phyloP scores from a whole-genome alignment of 2,329 filamentous ascomycete genomes.

The Trichoderma cornu-damae region DNA sequence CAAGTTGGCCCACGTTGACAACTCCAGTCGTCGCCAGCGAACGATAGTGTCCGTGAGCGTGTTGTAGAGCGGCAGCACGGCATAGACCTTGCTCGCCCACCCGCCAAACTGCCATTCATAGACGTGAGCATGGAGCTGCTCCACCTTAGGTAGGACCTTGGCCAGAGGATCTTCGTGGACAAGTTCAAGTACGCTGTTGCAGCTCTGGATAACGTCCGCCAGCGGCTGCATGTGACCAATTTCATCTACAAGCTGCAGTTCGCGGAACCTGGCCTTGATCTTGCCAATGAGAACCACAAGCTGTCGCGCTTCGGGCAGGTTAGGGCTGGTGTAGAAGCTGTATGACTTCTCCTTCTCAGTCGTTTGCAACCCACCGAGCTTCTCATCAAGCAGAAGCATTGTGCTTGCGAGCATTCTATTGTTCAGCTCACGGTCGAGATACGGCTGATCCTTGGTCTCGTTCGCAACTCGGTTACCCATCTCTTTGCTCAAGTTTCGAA shows the following conservation, averaged over 20 bases:
- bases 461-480: conserved; percentile 37
- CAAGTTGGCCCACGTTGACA: conserved; percentile 85
- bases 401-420: conserved; percentile 60
- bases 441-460: conserved; percentile 28
- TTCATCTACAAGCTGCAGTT: conserved; percentile 62
- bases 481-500: conserved; percentile 42
- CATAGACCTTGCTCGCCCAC: conserved; percentile 77
- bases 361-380: conserved; percentile 42
- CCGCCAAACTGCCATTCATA: conserved; percentile 88
- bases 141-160: conserved; percentile 77
- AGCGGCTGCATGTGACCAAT: conserved; percentile 70
- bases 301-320: conserved; percentile 68
- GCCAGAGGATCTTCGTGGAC: conserved; percentile 78
- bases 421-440: conserved; percentile 38
- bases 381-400: conserved; percentile 60
- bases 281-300: conserved; percentile 65
- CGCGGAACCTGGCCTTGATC: conserved; percentile 65
- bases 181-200: conserved; percentile 69
- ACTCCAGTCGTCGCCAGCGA: conserved; percentile 82
- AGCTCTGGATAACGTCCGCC: conserved; percentile 69
- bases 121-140: conserved; percentile 78
- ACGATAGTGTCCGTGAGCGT: conserved; percentile 75
- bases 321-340: conserved; percentile 86
- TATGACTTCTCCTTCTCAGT: conserved; percentile 46
- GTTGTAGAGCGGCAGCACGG: conserved; percentile 65